Evolutionary conservation across 1,284 basidiomycete genomes (phyloP).

Genomic region (Cerrena zonata): DNA sequence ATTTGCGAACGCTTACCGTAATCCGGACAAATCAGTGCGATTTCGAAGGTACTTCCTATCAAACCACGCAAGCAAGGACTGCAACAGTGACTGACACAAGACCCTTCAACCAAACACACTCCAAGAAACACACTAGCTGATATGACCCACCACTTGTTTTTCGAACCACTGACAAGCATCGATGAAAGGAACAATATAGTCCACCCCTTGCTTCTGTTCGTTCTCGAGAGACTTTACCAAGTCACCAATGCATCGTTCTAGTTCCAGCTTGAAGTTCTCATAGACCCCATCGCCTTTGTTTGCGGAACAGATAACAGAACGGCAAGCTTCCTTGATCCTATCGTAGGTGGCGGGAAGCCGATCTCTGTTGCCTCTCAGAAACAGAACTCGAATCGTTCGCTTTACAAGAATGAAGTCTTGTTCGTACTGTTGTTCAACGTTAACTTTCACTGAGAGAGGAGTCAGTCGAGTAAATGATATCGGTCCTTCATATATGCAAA

Average conservation of each 20-base stretch:
- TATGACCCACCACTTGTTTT: constrained; percentile 46
- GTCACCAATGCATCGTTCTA: constrained; percentile 43
- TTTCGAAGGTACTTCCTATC: constrained; percentile 49
- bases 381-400: constrained; percentile 39
- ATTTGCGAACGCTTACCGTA: constrained; percentile 33
- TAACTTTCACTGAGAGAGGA: background rate
- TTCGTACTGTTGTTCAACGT: constrained; percentile 11
- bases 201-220: constrained; percentile 25
- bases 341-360: constrained; percentile 47
- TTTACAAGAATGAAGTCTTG: constrained; percentile 29
- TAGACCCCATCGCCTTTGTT: constrained; percentile 54
- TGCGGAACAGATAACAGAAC: constrained; percentile 43
- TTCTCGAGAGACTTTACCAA: constrained; percentile 34
- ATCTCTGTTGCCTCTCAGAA: constrained; percentile 33
- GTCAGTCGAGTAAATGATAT: background rate
- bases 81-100: constrained; percentile 40
- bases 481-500: background rate
- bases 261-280: constrained; percentile 43
- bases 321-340: constrained; percentile 50
- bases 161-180: constrained; percentile 58
- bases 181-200: constrained; percentile 52
- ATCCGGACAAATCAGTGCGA: constrained; percentile 20
- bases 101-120: background rate
- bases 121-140: background rate
- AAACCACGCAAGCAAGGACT: constrained; percentile 56